Evolutionary conservation across 257 asterid genomes (phyloP), one percentile per base, ranked within the genome.

Genomic region (Solanum pennellii): DNA sequence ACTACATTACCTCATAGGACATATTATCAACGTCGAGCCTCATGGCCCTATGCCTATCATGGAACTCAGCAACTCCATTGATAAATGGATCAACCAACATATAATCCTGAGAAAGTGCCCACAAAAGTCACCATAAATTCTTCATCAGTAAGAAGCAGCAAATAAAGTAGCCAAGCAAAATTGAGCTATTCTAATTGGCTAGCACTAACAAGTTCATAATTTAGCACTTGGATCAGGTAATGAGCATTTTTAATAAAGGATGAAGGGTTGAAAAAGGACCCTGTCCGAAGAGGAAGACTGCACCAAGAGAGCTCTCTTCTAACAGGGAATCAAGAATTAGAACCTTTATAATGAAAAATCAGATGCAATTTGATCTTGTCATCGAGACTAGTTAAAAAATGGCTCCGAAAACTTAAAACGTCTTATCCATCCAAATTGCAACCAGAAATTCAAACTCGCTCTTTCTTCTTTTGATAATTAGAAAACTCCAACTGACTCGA

Each of bases 1-100:
- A 86, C 18, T 29, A 60, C 59, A 82, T 88, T 91, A 96, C 99
- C 98, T 96, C 99, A 59, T 96, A 96, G 65, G 98, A 94, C 99
- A 95, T 96, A 71, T 91, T 94, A 89, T 96, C 99, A 83, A 96
- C 96, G 80, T 96, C 99, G n/a, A 96, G 98, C 93, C 99, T 93
- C 98, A 96, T 89, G 44, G 92, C 98, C 86, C 97, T 91, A 91
- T 96, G 98, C 86, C 98, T 89, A 89, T 96, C 99, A 33, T 91
- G 98, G 93, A 92, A 75, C 95, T 95, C 98, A 7, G 94, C 93
- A 76, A 91, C 88, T 83, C 92, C 99, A 42, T 84, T 89, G 27
- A 91, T 87, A 45, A 92, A 91, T 49, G 98, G 98, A 93, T 94
- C 98, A 21, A 94, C 90, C 83, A 92, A 87, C 92, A 91, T 89